Percentiles rank a stretch among this genome's conserved stretches.
phyloP scores from a whole-genome alignment of 306 rosid genomes.

The cucumber (Cucumis sativus) region DNA sequence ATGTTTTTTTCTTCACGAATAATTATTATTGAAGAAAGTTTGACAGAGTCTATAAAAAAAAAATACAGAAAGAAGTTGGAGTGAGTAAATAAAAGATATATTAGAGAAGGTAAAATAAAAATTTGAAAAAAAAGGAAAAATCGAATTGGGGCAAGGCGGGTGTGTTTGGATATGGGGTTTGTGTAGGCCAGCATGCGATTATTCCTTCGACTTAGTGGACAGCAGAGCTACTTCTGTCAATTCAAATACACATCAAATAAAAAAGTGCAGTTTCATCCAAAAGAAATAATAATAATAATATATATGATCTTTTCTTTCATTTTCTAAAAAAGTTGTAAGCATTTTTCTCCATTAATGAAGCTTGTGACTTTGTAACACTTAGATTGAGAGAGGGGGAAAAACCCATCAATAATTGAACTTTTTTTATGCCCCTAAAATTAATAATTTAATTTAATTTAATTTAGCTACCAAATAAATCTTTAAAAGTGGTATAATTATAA shows the following conservation, averaged over 20 bases:
- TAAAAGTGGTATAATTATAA: no score
- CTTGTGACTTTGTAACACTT: not conserved
- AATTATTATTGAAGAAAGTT: no score
- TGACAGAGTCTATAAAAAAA: no score
- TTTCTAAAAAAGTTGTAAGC: not conserved
- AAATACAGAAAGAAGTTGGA: no score
- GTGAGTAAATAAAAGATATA: no score
- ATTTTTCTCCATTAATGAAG: not conserved
- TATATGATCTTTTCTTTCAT: not conserved
- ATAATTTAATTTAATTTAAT: no score
- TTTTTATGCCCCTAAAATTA: no score
- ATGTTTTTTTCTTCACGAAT: no score
- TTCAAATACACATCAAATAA: not conserved
- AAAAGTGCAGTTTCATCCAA: not conserved
- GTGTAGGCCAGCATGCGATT: not conserved
- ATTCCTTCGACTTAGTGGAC: not conserved
- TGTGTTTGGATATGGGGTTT: not conserved
- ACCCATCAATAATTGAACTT: not conserved
- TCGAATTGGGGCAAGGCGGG: not conserved
- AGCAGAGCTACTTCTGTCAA: not conserved
- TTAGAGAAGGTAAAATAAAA: no score
- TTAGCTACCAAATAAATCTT: no score
- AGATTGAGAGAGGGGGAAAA: not conserved
- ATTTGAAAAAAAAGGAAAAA: not conserved
- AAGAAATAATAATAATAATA: no score